A percentile compares a stretch with the other conserved stretches of the same genome.
Evolutionary conservation across 805 yeast genomes (phyloP).

Genomic region (Maudiozyma serrabonitensis): DNA sequence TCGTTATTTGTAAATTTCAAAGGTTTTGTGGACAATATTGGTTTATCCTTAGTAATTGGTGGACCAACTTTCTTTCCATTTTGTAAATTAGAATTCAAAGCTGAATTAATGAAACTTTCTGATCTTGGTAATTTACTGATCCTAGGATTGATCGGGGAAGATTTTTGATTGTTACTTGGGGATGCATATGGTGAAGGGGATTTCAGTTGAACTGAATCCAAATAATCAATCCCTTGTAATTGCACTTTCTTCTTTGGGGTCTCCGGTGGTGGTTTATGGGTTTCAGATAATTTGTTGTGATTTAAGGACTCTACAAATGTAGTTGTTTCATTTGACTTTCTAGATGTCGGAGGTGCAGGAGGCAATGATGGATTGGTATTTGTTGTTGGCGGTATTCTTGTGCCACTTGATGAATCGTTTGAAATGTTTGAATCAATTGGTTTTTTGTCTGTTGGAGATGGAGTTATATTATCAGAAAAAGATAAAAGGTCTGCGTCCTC

Average conservation of each 20-base stretch:
- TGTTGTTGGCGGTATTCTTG: neutral
- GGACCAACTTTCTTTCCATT: neutral
- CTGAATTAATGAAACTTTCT: conserved; percentile 19
- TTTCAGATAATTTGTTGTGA: conserved; percentile 12
- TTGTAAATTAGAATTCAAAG: conserved; percentile 4
- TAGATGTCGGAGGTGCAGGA: conserved; percentile 5
- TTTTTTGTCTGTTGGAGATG: neutral
- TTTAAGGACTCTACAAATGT: conserved; percentile 14
- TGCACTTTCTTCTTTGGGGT: neutral
- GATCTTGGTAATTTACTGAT: conserved; percentile 5
- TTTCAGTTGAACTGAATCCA: conserved; percentile 17
- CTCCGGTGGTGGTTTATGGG: neutral
- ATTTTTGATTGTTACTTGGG: neutral
- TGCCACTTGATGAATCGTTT: too few species aligned
- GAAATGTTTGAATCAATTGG: too few species aligned
- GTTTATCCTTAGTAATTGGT: conserved; percentile 5
- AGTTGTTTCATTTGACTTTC: conserved; percentile 1
- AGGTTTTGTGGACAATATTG: conserved; percentile 12
- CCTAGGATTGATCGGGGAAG: neutral
- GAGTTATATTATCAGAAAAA: neutral
- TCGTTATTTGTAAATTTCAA: conserved; percentile 1
- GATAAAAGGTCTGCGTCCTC: neutral
- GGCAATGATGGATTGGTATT: neutral
- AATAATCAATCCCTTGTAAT: conserved; percentile 9
- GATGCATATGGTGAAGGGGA: conserved; percentile 1